Evolutionary conservation across 352 stramenopile species (phyloP).

Genomic region (Phytophthora lateralis): DNA sequence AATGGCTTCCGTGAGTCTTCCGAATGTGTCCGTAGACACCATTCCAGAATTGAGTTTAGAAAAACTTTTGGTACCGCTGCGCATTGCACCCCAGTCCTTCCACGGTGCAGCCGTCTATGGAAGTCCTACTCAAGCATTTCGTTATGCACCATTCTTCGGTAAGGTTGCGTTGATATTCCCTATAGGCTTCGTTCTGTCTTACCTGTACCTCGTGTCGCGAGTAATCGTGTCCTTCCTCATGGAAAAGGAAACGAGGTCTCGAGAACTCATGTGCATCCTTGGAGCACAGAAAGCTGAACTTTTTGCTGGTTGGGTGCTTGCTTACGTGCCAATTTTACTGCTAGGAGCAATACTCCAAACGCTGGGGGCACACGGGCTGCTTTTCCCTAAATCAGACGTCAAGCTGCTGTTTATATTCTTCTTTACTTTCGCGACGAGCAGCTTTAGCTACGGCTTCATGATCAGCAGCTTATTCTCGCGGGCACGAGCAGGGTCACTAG

Average conservation of each 20-base stretch:
- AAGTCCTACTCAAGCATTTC: slow-evolving; percentile 58
- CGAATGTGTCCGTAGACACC: slow-evolving; percentile 31
- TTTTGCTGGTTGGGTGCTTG: slow-evolving; percentile 73
- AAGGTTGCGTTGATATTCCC: slow-evolving; percentile 79
- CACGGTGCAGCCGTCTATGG: slow-evolving; percentile 54
- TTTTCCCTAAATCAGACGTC: slow-evolving; percentile 58
- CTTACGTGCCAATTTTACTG: slow-evolving; percentile 70
- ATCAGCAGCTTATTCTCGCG: slow-evolving; percentile 72
- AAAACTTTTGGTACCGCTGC: slow-evolving; percentile 49
- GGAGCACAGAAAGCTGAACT: slow-evolving; percentile 72
- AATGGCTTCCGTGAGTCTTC: slow-evolving; percentile 12
- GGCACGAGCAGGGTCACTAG: slow-evolving; percentile 60
- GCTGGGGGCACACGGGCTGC: slow-evolving; percentile 26
- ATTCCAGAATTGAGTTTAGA: slow-evolving; percentile 44
- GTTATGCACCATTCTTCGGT: slow-evolving; percentile 77
- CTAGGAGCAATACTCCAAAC: slow-evolving; percentile 56
- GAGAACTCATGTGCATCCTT: slow-evolving; percentile 94
- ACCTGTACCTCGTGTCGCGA: slow-evolving; percentile 91
- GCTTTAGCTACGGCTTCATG: slow-evolving; percentile 78
- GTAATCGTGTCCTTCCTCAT: slow-evolving; percentile 90
- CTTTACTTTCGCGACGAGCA: slow-evolving; percentile 78
- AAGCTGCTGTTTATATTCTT: slow-evolving; percentile 68
- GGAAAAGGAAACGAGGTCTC: slow-evolving; percentile 92
- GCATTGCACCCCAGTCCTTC: slow-evolving; percentile 65
- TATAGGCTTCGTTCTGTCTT: slow-evolving; percentile 93